A percentile compares a stretch with the other conserved stretches of the same genome.
Conservation (phyloP, 192 early-diverging fungal species). For the Mortierella antarctica region DNA sequence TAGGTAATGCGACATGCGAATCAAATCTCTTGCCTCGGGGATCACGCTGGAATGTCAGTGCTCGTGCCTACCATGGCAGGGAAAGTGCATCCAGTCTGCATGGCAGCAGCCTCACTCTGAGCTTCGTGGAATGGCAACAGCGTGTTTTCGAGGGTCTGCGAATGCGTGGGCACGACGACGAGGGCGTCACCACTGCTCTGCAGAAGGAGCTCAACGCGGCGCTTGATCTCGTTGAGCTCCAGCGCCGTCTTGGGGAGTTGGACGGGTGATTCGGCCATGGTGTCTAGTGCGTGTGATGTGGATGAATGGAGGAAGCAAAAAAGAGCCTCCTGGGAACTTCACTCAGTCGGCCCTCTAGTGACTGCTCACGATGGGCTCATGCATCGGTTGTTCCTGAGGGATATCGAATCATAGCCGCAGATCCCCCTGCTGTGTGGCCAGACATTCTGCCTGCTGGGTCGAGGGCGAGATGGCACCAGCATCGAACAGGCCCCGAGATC, state of each 20-base stretch:
- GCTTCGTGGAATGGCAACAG: constrained; percentile 31
- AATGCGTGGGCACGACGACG: constrained; percentile 5
- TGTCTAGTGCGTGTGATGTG: not conserved
- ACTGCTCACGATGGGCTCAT: too few species aligned
- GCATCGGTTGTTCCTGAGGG: too few species aligned
- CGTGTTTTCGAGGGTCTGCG: constrained; percentile 26
- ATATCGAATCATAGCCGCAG: too few species aligned
- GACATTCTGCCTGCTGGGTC: too few species aligned
- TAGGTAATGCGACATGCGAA: not conserved
- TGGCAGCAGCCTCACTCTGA: constrained; percentile 31
- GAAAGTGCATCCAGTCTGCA: constrained; percentile 44
- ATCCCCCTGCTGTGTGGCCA: too few species aligned
- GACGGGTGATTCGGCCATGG: constrained; percentile 39
- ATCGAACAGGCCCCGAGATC: too few species aligned
- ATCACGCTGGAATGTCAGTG: too few species aligned
- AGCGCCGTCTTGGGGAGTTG: constrained; percentile 19
- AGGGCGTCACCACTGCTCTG: constrained; percentile 18
- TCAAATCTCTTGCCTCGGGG: not conserved
- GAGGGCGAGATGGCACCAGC: too few species aligned
- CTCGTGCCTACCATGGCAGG: constrained; percentile 27
- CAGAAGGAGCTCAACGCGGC: constrained; percentile 6
- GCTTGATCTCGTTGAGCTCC: constrained; percentile 15
- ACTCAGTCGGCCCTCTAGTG: too few species aligned
- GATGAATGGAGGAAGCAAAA: not conserved
- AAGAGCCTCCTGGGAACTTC: not conserved